Evolutionary conservation across 768 basidiomycete species (phyloP), one percentile per base, ranked within the genome.

Genomic region (Naganishia randhawae): DNA sequence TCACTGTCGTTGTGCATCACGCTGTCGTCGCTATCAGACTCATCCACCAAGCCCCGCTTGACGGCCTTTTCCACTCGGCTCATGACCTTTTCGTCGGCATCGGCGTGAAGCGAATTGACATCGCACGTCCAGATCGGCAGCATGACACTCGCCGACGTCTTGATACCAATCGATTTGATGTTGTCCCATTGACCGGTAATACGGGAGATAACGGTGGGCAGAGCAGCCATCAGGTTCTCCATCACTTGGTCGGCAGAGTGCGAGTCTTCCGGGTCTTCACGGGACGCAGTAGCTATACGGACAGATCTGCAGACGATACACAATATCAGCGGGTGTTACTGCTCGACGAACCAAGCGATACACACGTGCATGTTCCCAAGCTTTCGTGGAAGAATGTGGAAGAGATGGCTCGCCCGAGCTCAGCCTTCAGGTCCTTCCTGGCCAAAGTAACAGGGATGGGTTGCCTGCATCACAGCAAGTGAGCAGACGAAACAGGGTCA

Each of bases 321-420:
- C 4, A n/a, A 41, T 45, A 33, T 7, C 6, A 41, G 27, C 27
- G 14, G 11, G 52, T 39, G 48, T 65, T 22, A 63, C 54, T 14
- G 5, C 37, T 31, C 10, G n/a, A 13, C 31, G n/a, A 31, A 19
- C 6, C 35, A 35, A 50, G 45, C 6, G 22, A 29, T 19, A 85
- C 92, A 62, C 82, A 94, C 91, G 88, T 87, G 85, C 89, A 91
- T 7, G 92, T 96, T 14, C 96, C 96, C 71, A 86, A 87, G 66
- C 93, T 92, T 81, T 93, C 90, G 78, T 93, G 90, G 88, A 96
- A 90, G 80, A 96, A 96, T 2, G 95, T 94, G 13, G 93, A 92
- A 4, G 88, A 88, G 71, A 99, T 87, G 19, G 95, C 95, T 51
- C 88, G 87, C 78, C 95, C 94, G 11, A 99, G 85, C 75, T 97